Evolutionary conservation across 768 basidiomycete species (phyloP), one percentile per base, ranked within the genome.

Genomic region (Pleurotus djamor): DNA sequence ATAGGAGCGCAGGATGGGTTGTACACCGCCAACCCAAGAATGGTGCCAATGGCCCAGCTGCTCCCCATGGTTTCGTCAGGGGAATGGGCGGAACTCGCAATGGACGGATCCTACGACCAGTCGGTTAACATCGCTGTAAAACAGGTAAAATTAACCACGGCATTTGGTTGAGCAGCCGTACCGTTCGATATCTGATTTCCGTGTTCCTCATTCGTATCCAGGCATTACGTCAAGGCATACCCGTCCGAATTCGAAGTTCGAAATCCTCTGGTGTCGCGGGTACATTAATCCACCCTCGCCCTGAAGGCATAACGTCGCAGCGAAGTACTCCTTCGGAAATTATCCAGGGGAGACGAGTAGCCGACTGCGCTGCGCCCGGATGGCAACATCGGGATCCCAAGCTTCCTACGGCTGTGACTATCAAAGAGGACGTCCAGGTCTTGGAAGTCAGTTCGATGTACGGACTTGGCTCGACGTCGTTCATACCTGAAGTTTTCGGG

Each of bases 1-100:
- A 98, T 97, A 96, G 98, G 98, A 73, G 96, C 98, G 69, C 93
- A 96, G 36, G 97, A 98, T 66, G 97, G 97, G 1, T 96, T 98
- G 67, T 98, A 98, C 76, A 97, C 96, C 5, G 97, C 97, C 17
- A 96, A 98, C 71, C 97, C 97, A 1, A 83, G 94, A 57, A 98
- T 97, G 75, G 96, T 99, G 6, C 87, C 89, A 48, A 94, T 95
- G 0, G 97, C 97, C 33, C 87, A 96, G 44, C 79, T 98, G 13
- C 87, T 99, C 58, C 85, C 93, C 1, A 83, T 94, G 58, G 96
- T 99, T 72, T 94, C 93, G 0, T 96, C 96, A 0, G 96, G 97
- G 65, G 97, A 99, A 72, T 96, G 96, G 0, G 96, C 95, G 5
- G 97, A 99, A 76, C 74, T 99, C 73, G 98, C 97, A 4, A 98